Evolutionary conservation across 257 asterid genomes (phyloP).

Genomic region (Perilla frutescens): DNA sequence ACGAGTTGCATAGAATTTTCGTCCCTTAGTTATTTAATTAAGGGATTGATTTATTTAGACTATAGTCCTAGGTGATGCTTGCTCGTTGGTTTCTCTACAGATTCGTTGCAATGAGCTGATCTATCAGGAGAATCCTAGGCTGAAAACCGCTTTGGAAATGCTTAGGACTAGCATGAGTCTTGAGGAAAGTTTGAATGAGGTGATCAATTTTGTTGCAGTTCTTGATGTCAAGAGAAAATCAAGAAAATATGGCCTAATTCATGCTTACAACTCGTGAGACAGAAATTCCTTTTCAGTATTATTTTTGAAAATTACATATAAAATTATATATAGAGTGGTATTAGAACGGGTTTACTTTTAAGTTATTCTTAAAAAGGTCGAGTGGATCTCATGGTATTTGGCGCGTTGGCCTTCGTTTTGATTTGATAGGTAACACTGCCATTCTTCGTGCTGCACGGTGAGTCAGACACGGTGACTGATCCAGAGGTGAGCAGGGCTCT

Average conservation of each 20-base stretch:
- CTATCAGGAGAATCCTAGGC: conserved; percentile 85
- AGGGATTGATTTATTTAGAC: no score
- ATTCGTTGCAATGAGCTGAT: conserved; percentile 77
- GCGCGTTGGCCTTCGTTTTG: neutral
- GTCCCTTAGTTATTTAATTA: no score
- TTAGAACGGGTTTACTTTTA: no score
- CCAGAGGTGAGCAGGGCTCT: conserved; percentile 85
- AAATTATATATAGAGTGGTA: no score
- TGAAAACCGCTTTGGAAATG: conserved; percentile 95
- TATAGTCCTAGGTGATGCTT: neutral
- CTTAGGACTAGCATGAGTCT: conserved; percentile 94
- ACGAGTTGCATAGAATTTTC: no score
- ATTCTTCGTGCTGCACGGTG: conserved; percentile 87
- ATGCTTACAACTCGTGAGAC: no score
- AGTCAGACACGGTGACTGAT: conserved; percentile 87
- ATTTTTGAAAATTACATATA: no score
- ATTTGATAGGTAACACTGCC: conserved; percentile 73
- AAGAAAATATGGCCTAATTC: neutral
- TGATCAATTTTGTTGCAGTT: conserved; percentile 10
- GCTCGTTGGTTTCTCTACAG: conserved; percentile 40
- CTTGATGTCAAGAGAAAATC: no score
- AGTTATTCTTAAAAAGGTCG: no score
- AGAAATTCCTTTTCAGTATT: no score
- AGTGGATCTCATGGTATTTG: no score
- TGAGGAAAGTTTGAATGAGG: conserved; percentile 85